Base-by-base conservation (phyloP, 306 rosid genomes). In the Glycyrrhiza uralensis region DNA sequence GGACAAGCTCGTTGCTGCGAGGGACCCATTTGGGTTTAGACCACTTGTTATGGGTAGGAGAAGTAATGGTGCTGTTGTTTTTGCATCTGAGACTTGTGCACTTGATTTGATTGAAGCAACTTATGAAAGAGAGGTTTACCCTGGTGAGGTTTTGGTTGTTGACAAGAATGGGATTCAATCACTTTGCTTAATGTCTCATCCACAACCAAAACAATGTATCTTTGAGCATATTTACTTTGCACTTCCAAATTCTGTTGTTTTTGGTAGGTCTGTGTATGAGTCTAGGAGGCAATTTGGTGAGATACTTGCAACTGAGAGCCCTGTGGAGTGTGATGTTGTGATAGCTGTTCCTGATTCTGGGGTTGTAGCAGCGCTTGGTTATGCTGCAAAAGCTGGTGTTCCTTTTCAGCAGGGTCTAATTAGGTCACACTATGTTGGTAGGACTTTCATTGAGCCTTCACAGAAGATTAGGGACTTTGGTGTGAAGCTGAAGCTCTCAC, bases 271-370 rank as follows among this genome's bases (percentile, higher is more conserved):
- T 0, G 99, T 95, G 29, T 95, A 95, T 8, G 95, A 91, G 0
- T 91, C 99, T 1, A 78, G 97, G 6, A 74, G 85, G 0, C 74
- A 50, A 30, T 95, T 95, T 45, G 99, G 99, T 4, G 96, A 91
- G 79, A 88, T 95, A 1, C 78, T 95, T 0, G 99, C 99, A 3
- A 82, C 96, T 0, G 97, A 89, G 59, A 83, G 92, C 39, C 96
- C 96, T 0, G 97, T 89, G 7, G 97, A 91, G 18, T 91, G 97
- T 76, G 99, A 95, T 80, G 96, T 95, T 52, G 99, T 95, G 36
- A 91, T 95, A 5, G 93, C 97, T 0, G 99, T 91, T 44, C 99
- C 97, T 4, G 99, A 95, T 78, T 95, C 97, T 0, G 99, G 99
- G 9, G 93, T 91, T 3, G 97, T 95, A 10, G 97, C 99, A 39